These are phyloP conservation scores for Acacia acuminata DNA, from an alignment of 306 rosid genomes.

Conservation along the genomic window DNA sequence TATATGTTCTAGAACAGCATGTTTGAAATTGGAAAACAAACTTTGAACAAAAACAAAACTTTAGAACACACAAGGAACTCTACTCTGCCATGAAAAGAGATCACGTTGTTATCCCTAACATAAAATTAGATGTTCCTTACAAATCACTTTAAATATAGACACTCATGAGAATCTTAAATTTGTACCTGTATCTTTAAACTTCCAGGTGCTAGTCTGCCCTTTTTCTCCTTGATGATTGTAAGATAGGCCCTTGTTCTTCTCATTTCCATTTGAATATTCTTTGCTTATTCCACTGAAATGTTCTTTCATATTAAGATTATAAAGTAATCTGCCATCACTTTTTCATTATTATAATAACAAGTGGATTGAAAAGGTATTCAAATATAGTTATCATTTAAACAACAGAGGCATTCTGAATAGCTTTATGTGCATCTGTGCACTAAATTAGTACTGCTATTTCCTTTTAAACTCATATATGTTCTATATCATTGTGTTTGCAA, in stretches of 20 bases:
- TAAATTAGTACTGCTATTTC: background rate
- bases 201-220: background rate
- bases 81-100: background rate
- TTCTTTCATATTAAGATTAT: background rate
- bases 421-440: background rate
- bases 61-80: background rate
- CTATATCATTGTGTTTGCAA: background rate
- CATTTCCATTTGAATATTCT: background rate
- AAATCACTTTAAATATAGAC: background rate
- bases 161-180: background rate
- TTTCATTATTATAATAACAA: background rate
- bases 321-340: background rate
- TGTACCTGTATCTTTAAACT: background rate
- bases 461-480: background rate
- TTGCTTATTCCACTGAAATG: background rate
- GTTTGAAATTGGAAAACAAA: background rate
- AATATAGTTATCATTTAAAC: background rate
- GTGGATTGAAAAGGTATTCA: background rate
- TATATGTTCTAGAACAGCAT: background rate
- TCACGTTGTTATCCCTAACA: background rate
- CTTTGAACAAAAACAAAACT: too few species aligned
- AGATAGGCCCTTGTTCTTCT: background rate
- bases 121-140: background rate
- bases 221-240: background rate
- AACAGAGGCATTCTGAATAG: background rate